A percentile compares a stretch with the other conserved stretches of the same genome.
Evolutionary conservation across 2,329 filamentous ascomycete genomes (phyloP).

Genomic region (Dothideomycetes sp.): DNA sequence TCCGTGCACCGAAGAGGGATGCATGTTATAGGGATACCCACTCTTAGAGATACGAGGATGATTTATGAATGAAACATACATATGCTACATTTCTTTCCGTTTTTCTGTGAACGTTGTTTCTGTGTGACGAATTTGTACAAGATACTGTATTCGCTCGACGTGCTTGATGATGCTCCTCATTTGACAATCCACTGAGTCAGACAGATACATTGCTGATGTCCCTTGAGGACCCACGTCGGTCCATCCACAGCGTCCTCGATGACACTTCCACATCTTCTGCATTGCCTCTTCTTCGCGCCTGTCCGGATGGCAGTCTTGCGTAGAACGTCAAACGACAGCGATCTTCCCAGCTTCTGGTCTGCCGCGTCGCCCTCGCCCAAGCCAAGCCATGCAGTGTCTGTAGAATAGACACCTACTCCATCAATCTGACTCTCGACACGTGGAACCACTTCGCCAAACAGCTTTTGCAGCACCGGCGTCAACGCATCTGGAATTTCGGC

Average conservation of each 20-base stretch:
- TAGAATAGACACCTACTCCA: constrained; percentile 60
- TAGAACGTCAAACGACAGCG: constrained; percentile 48
- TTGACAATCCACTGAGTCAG: constrained; percentile 16
- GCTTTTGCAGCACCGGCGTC: constrained; percentile 36
- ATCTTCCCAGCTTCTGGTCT: constrained; percentile 52
- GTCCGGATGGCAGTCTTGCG: constrained; percentile 40
- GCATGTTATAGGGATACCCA: no score
- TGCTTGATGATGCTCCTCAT: no score
- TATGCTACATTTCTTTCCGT: no score
- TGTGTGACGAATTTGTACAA: no score
- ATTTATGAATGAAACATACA: no score
- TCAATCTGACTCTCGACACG: constrained; percentile 53
- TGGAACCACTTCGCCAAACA: constrained; percentile 44
- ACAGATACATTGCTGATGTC: constrained; percentile 24
- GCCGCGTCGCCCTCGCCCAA: constrained; percentile 47
- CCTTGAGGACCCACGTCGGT: constrained; percentile 24
- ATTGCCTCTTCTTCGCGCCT: constrained; percentile 29
- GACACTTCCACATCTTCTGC: constrained; percentile 36
- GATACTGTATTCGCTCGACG: no score
- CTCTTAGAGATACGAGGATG: no score
- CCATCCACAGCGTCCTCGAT: constrained; percentile 36
- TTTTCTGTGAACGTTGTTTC: no score
- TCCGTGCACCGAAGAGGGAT: no score
- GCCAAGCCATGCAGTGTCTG: constrained; percentile 61
- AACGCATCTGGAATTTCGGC: constrained; percentile 44